Evolutionary conservation across 2,329 filamentous ascomycete species (phyloP), one percentile per base, ranked within the genome.

Genomic region (Ascochyta lentis): DNA sequence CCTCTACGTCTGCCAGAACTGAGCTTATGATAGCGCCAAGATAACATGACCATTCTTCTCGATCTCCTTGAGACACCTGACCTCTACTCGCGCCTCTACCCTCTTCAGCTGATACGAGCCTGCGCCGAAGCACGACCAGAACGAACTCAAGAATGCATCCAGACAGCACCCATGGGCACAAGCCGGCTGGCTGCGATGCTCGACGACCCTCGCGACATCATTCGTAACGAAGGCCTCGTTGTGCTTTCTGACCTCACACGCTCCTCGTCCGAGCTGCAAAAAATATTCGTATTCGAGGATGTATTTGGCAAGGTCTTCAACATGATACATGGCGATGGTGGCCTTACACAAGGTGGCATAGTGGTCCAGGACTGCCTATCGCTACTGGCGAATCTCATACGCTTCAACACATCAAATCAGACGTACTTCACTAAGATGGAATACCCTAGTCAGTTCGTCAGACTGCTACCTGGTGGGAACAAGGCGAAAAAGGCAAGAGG

Each of bases 221-320:
- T 98, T 43, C 87, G 94, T 59, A 96, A 96, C 77, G 86, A 84
- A 83, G 92, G 88, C 4, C 83, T 99, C 26, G 83, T 89, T n/a
- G 83, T 99, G 13, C 84, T 99, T 44, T 96, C 91, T 29, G 90
- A 92, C 54, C 82, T 99, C 27, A 97, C 95, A 0, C 91, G 92
- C 27, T 88, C 88, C 0, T 96, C 94, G 8, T 80, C 88, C 38
- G 93, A 98, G 67, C 85, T 99, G 48, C 93, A 98, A 72, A 98
- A 98, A 75, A 83, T 98, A 2, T 93, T 98, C 23, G 95, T 92
- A 0, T 98, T 97, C 64, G 92, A 97, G 69, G 94, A 92, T 80
- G 91, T 93, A 0, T 98, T 97, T 67, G 92, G 95, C 58, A 87
- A 89, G 39, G 80, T 96, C 24, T 97, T 98, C 72, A 82, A 82